A percentile compares a stretch with the other conserved stretches of the same genome.
These are phyloP conservation scores for Aurifilum marmelostoma DNA, from an alignment of 2,329 filamentous ascomycete species.

Conservation along the genomic window DNA sequence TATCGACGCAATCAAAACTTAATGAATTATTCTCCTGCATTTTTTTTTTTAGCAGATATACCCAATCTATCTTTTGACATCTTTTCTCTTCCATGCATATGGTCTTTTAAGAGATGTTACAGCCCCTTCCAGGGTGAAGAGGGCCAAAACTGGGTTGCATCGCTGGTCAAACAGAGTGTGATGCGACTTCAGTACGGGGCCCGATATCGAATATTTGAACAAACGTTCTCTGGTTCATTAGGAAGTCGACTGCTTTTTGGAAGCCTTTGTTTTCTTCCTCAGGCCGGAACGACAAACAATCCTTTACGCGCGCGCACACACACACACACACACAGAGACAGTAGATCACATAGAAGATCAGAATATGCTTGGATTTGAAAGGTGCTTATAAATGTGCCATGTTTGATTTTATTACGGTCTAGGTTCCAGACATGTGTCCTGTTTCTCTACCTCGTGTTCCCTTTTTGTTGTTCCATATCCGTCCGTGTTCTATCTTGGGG, in stretches of 20 bases:
- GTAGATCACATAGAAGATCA: neutral
- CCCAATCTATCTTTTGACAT: neutral
- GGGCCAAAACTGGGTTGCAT: constrained; percentile 1
- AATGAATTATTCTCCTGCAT: neutral
- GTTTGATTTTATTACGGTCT: constrained; percentile 12
- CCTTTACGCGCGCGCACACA: neutral
- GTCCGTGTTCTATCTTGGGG: constrained; percentile 17
- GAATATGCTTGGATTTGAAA: neutral
- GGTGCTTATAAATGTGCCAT: no score
- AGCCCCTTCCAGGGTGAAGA: neutral
- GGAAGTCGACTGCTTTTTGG: neutral
- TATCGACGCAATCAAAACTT: neutral
- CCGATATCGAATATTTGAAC: neutral
- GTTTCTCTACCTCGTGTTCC: neutral
- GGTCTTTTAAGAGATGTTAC: neutral
- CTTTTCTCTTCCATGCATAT: neutral
- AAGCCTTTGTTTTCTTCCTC: constrained; percentile 6
- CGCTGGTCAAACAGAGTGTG: constrained; percentile 5
- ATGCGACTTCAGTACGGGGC: constrained; percentile 6
- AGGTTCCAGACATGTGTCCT: constrained; percentile 4
- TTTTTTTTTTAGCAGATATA: neutral
- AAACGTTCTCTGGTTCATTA: constrained; percentile 17
- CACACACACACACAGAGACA: neutral
- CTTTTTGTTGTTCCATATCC: constrained; percentile 10
- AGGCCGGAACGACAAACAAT: constrained; percentile 16